Percentiles rank a stretch among this genome's conserved stretches.
Conservation (phyloP, 805 yeast species). For the Saccharomycopsis javanensis region DNA sequence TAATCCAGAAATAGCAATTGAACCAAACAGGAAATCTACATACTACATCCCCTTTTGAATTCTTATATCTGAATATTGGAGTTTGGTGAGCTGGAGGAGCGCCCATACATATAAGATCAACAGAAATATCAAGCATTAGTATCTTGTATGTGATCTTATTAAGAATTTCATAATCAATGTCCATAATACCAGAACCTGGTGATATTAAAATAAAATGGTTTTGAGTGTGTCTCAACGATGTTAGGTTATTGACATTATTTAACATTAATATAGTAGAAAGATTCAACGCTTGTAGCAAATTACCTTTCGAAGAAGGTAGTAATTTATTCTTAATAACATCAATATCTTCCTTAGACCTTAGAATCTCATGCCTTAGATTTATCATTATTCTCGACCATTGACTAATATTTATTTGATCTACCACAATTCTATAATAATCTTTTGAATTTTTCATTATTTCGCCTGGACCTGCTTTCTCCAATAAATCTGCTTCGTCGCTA, state of each 20-base stretch:
- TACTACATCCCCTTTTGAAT: conserved; percentile 38
- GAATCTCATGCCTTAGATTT: conserved; percentile 72
- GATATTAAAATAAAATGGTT: conserved; percentile 80
- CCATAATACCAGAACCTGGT: conserved; percentile 90
- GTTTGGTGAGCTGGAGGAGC: conserved; percentile 89
- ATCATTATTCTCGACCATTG: conserved; percentile 93
- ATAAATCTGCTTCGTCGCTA: conserved; percentile 20
- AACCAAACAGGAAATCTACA: conserved; percentile 93
- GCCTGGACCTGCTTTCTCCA: conserved; percentile 34
- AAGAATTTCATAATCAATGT: conserved; percentile 74
- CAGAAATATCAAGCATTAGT: conserved; percentile 69
- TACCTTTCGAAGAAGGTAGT: conserved; percentile 84
- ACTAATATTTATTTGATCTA: conserved; percentile 81
- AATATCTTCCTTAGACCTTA: conserved; percentile 70
- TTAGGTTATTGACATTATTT: conserved; percentile 28
- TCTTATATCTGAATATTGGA: conserved; percentile 72
- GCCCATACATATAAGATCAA: conserved; percentile 81
- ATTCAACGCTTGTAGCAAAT: conserved; percentile 77
- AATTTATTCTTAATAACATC: conserved; percentile 39
- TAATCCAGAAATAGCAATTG: conserved; percentile 80
- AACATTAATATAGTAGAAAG: conserved; percentile 56
- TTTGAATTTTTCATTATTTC: conserved; percentile 56
- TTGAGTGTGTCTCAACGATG: conserved; percentile 81
- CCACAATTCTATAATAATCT: conserved; percentile 88
- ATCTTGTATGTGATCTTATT: conserved; percentile 67